These are phyloP conservation scores for Dactylonectria macrodidyma DNA, from an alignment of 2,329 filamentous ascomycete species.

Conservation along the genomic window DNA sequence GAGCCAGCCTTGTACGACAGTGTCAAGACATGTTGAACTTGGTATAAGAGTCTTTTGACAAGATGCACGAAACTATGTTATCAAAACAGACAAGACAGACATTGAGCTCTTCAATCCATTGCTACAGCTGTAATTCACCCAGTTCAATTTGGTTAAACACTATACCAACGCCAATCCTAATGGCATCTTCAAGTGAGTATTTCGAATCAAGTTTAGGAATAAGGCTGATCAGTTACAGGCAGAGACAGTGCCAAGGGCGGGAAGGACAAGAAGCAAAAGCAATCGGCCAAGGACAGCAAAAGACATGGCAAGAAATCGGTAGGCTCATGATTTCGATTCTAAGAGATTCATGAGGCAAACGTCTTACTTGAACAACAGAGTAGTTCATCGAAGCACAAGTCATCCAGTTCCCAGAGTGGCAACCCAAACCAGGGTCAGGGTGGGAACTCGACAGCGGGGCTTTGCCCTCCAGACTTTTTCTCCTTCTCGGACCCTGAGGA, in stretches of 20 bases:
- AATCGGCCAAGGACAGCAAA: background rate
- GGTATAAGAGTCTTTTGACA: background rate
- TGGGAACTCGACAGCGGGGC: background rate
- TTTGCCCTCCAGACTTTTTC: slow-evolving; percentile 13
- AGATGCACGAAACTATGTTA: background rate
- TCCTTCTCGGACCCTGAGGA: background rate
- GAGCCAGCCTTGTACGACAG: background rate
- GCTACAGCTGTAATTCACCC: background rate
- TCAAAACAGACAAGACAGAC: background rate
- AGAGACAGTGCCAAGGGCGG: background rate
- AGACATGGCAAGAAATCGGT: background rate
- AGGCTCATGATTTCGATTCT: background rate
- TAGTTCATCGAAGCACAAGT: slow-evolving; percentile 2
- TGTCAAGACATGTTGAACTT: too few relatives aligned
- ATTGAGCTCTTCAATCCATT: background rate
- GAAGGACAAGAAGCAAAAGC: background rate
- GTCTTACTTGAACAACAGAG: background rate
- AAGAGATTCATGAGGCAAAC: background rate
- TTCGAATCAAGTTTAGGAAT: too few relatives aligned
- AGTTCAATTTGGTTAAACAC: rapidly evolving
- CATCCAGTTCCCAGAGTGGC: background rate
- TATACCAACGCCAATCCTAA: background rate
- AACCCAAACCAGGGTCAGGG: background rate
- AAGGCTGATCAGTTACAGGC: background rate
- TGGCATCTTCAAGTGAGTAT: slow-evolving; percentile 1